Percentiles rank a stretch among this genome's conserved stretches.
Evolutionary conservation across 129 eudicot genomes (phyloP).

Genomic region (Kitagawia praeruptora): DNA sequence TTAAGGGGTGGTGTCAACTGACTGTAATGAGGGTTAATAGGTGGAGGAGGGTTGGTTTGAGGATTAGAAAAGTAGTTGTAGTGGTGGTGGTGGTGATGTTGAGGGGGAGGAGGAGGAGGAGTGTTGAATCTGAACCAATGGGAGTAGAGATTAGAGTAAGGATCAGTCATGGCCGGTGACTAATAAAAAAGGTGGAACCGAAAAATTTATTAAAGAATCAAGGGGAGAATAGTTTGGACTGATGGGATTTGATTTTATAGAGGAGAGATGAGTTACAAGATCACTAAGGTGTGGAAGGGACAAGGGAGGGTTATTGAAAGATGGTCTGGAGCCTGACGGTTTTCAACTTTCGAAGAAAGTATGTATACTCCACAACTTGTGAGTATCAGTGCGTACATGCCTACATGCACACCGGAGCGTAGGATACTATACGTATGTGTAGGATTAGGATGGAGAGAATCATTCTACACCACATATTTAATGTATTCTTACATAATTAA

Average conservation of each 20-base stretch:
- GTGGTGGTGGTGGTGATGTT: not conserved
- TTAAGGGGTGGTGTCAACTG: constrained; percentile 9
- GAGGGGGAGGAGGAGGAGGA: constrained; percentile 8
- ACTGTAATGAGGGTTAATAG: constrained; percentile 8
- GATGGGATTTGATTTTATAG: constrained; percentile 7
- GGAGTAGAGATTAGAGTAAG: constrained; percentile 60
- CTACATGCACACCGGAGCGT: not conserved
- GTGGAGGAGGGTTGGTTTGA: constrained; percentile 17
- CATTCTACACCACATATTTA: too few relatives aligned
- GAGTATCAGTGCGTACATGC: not conserved
- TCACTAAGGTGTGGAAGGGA: not conserved
- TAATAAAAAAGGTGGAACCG: not conserved
- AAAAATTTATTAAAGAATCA: not conserved
- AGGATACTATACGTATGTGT: not conserved
- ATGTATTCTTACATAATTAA: too few relatives aligned
- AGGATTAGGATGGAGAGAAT: too few relatives aligned
- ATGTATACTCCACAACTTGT: not conserved
- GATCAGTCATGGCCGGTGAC: constrained; percentile 28
- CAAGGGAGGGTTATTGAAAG: not conserved
- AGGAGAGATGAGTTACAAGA: not conserved
- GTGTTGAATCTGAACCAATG: constrained; percentile 48
- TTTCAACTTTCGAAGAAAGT: constrained; percentile 1
- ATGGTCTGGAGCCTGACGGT: not conserved
- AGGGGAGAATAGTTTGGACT: constrained; percentile 1
- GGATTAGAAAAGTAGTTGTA: constrained; percentile 20